Evolutionary conservation across 1,284 basidiomycete species (phyloP).

Genomic region (Microstroma glucosiphilum): DNA sequence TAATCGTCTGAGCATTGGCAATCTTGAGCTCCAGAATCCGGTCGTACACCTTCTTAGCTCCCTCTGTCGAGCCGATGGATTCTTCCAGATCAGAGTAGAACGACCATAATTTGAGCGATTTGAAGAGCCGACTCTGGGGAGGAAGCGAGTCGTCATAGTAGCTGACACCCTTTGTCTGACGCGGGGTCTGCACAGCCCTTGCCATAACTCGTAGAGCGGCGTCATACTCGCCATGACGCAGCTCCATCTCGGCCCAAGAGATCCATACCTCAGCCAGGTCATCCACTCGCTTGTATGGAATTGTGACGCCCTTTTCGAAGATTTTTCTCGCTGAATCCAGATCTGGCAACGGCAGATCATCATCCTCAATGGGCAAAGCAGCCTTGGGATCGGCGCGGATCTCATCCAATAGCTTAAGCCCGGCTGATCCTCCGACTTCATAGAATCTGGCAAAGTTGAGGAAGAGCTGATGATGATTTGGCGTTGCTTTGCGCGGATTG

Average conservation of each 20-base stretch:
- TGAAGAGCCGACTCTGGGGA: slow-evolving; percentile 86
- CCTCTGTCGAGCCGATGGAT: slow-evolving; percentile 86
- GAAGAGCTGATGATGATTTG: slow-evolving; percentile 83
- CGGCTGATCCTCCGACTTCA: slow-evolving; percentile 72
- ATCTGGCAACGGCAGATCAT: slow-evolving; percentile 58
- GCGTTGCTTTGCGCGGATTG: slow-evolving; percentile 80
- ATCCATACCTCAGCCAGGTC: slow-evolving; percentile 98
- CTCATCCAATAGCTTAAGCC: slow-evolving; percentile 57
- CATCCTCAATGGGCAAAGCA: slow-evolving; percentile 52
- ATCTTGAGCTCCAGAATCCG: slow-evolving; percentile 94
- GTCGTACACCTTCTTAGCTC: slow-evolving; percentile 88
- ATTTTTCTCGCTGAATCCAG: slow-evolving; percentile 81
- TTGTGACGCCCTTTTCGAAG: slow-evolving; percentile 80
- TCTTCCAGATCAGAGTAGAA: slow-evolving; percentile 98
- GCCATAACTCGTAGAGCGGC: slow-evolving; percentile 92
- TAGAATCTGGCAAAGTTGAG: slow-evolving; percentile 97
- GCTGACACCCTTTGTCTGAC: slow-evolving; percentile 62
- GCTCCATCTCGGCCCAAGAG: slow-evolving; percentile 97
- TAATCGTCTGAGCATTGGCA: slow-evolving; percentile 87
- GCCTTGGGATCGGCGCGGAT: slow-evolving; percentile 27
- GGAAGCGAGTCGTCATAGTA: slow-evolving; percentile 91
- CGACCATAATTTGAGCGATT: slow-evolving; percentile 96
- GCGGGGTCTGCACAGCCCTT: slow-evolving; percentile 70
- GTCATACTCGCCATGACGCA: slow-evolving; percentile 91
- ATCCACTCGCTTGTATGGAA: slow-evolving; percentile 91